phyloP scores from a whole-genome alignment of 202 grass and related monocot species.

The Carex sylvatica region DNA sequence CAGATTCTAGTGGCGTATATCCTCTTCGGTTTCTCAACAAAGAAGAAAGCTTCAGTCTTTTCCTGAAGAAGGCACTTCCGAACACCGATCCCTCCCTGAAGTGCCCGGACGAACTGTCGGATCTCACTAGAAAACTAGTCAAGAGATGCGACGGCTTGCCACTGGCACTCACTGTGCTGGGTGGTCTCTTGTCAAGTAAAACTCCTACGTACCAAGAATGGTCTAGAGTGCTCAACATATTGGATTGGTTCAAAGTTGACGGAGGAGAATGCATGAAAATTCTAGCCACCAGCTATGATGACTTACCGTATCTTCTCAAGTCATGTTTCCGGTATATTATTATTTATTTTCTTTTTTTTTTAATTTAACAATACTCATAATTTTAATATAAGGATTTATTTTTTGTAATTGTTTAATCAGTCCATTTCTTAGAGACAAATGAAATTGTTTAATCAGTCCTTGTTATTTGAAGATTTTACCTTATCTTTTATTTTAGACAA shows the following conservation, averaged over 20 bases:
- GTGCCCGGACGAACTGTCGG: not conserved
- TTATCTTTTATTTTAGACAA: not conserved
- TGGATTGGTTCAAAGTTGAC: not conserved
- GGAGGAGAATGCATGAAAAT: not conserved
- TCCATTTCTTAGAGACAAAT: not conserved
- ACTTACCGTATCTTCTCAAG: not conserved
- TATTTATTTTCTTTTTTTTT: not conserved
- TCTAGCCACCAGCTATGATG: not conserved
- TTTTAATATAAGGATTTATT: too few relatives aligned
- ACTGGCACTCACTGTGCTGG: not conserved
- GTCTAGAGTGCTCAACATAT: not conserved
- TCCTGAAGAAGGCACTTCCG: not conserved
- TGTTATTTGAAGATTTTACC: not conserved
- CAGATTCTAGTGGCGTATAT: not conserved
- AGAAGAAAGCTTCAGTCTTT: not conserved
- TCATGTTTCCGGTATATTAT: constrained; percentile 3
- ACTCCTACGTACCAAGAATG: not conserved
- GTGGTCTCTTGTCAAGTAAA: not conserved
- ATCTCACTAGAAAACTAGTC: not conserved
- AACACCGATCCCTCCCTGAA: not conserved
- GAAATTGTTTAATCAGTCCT: not conserved
- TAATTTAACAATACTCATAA: too few relatives aligned
- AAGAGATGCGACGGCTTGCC: not conserved
- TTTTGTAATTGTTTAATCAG: too few relatives aligned
- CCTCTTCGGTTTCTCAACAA: not conserved